Conservation (phyloP, 2,329 filamentous ascomycete genomes). For the Triangularia setosa region DNA sequence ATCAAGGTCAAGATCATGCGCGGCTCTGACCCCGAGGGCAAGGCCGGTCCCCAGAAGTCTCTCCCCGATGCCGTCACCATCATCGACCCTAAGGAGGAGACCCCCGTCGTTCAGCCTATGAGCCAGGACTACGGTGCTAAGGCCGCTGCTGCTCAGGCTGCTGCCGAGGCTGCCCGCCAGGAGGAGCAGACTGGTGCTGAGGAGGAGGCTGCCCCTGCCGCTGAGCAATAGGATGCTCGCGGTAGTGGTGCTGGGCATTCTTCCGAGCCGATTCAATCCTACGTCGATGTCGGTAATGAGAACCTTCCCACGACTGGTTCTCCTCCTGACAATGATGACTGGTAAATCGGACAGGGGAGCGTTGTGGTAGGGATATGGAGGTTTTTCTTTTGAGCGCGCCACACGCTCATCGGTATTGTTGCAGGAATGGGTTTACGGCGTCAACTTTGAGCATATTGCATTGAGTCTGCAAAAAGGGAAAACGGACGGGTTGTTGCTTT, state of each 20-base stretch:
- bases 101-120: conserved; percentile 88
- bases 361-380: conserved; percentile 5
- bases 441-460: conserved; percentile 31
- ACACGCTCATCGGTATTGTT: conserved; percentile 23
- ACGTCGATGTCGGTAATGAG: conserved; percentile 1
- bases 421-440: conserved; percentile 29
- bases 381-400: conserved; percentile 21
- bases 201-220: conserved; percentile 51
- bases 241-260: conserved; percentile 1
- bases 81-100: conserved; percentile 99
- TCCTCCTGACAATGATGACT: conserved; percentile 12
- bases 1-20: conserved; percentile 99
- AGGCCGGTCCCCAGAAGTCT: conserved; percentile 94
- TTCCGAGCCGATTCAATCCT: neutral
- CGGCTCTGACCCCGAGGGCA: conserved; percentile 98
- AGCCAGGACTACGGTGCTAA: conserved; percentile 99
- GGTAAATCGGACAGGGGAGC: conserved; percentile 4
- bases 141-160: conserved; percentile 62
- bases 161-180: conserved; percentile 57
- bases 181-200: conserved; percentile 51
- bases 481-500: conserved; percentile 26
- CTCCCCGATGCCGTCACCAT: conserved; percentile 98
- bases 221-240: conserved; percentile 42
- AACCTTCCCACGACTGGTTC: conserved; percentile 2
- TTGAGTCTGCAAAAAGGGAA: conserved; percentile 29